Conservation (phyloP, 306 rosid genomes). For the Cucurbita maxima region DNA sequence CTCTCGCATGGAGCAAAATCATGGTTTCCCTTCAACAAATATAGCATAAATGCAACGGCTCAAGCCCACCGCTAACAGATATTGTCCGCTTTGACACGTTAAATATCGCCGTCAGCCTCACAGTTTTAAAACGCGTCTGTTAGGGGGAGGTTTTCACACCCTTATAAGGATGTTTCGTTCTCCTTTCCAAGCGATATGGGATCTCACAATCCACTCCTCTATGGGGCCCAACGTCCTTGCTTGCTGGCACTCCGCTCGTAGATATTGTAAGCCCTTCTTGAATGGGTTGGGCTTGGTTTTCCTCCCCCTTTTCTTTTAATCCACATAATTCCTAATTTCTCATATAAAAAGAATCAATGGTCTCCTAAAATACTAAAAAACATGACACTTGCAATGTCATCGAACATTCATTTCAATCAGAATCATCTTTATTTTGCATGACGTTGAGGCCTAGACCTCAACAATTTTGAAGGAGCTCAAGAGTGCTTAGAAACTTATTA, state of each 20-base stretch:
- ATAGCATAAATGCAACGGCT: not conserved
- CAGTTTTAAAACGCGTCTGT: too few relatives aligned
- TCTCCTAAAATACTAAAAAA: not conserved
- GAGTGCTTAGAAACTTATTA: not conserved
- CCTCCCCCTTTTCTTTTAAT: not conserved
- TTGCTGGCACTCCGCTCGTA: too few relatives aligned
- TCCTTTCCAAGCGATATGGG: too few relatives aligned
- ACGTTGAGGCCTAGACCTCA: not conserved
- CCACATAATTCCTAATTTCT: not conserved
- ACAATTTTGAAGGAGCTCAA: not conserved
- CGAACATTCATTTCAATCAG: not conserved
- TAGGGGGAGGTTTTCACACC: too few relatives aligned
- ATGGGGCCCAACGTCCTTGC: too few relatives aligned
- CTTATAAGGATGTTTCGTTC: too few relatives aligned
- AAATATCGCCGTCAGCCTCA: too few relatives aligned
- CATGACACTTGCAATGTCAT: not conserved
- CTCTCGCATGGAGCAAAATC: not conserved
- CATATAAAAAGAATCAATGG: not conserved
- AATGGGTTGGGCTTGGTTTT: not conserved
- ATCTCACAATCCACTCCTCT: too few relatives aligned
- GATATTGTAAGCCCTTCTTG: not conserved
- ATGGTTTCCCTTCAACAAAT: not conserved
- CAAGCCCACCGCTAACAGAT: too few relatives aligned
- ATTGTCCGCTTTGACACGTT: too few relatives aligned
- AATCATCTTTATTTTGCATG: not conserved